Percentiles rank a stretch among this genome's conserved stretches.
phyloP scores from a whole-genome alignment of 139 green algal species.

The Monoraphidium neglectum region DNA sequence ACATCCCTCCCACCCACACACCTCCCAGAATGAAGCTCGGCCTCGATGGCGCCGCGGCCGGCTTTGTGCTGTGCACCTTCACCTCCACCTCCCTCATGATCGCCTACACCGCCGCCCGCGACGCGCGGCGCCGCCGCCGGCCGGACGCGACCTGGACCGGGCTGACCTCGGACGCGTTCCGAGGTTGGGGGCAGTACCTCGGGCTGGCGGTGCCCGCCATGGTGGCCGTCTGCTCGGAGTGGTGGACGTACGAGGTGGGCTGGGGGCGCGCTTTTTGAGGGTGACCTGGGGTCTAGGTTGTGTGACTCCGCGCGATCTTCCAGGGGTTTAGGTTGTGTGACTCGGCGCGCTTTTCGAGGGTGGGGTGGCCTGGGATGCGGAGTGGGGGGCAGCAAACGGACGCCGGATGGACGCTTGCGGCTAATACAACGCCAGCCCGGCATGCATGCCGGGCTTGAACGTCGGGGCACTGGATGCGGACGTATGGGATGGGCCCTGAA shows the following conservation, averaged over 20 bases:
- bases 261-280: too few relatives aligned
- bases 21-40: not conserved
- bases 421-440: too few relatives aligned
- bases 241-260: not conserved
- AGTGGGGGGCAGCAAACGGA: too few relatives aligned
- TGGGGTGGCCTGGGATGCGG: too few relatives aligned
- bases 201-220: slow-evolving; percentile 35
- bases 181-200: slow-evolving; percentile 33
- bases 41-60: not conserved
- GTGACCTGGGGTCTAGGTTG: too few relatives aligned
- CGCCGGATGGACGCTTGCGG: too few relatives aligned
- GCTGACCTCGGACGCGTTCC: slow-evolving; percentile 10
- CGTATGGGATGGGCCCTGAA: too few relatives aligned
- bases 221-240: not conserved
- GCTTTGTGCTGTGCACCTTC: not conserved
- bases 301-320: too few relatives aligned
- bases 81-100: not conserved
- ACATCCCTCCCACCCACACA: not conserved
- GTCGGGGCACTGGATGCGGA: too few relatives aligned
- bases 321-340: too few relatives aligned
- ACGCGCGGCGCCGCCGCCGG: not conserved
- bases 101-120: not conserved
- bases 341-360: too few relatives aligned
- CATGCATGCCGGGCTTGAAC: too few relatives aligned
- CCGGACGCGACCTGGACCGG: not conserved